Conservation (phyloP, 2,329 filamentous ascomycete species). For the Volutella citrinella region DNA sequence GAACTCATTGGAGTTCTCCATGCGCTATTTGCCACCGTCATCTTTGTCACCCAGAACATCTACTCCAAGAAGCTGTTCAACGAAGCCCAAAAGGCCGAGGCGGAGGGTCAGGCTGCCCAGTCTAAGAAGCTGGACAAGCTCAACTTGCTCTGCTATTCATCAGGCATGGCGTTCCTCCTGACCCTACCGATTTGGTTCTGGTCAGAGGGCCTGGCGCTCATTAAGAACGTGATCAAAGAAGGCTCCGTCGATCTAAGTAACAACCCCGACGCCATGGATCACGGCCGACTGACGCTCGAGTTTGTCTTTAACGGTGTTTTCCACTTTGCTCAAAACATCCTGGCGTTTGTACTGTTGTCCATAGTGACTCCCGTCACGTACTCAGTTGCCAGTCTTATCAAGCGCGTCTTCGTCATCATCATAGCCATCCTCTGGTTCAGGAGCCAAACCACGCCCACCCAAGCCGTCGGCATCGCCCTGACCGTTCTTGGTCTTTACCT, state of each 20-base stretch:
- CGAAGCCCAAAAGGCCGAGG: slow-evolving; percentile 81
- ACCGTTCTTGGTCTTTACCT: slow-evolving; percentile 93
- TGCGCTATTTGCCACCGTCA: slow-evolving; percentile 82
- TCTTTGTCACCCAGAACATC: slow-evolving; percentile 98
- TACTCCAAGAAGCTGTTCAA: slow-evolving; percentile 98
- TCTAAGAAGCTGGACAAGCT: slow-evolving; percentile 90
- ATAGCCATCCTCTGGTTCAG: slow-evolving; percentile 96
- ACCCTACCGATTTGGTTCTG: slow-evolving; percentile 92
- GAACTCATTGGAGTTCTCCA: slow-evolving; percentile 89
- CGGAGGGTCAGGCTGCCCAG: slow-evolving; percentile 60
- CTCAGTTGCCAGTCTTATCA: slow-evolving; percentile 92
- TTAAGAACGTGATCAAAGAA: slow-evolving; percentile 76
- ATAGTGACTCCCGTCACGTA: slow-evolving; percentile 97
- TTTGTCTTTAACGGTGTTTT: slow-evolving; percentile 97
- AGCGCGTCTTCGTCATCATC: slow-evolving; percentile 94
- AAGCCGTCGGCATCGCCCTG: slow-evolving; percentile 79
- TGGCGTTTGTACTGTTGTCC: slow-evolving; percentile 88
- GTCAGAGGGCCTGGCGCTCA: slow-evolving; percentile 76
- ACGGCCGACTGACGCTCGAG: slow-evolving; percentile 73
- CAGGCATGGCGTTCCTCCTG: slow-evolving; percentile 82
- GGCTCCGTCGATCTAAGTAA: slow-evolving; percentile 65
- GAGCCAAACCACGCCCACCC: slow-evolving; percentile 77
- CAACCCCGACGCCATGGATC: slow-evolving; percentile 67
- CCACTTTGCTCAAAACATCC: slow-evolving; percentile 93
- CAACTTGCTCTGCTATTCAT: slow-evolving; percentile 96